Percentiles rank a stretch among this genome's conserved stretches.
Evolutionary conservation across 2,329 filamentous ascomycete species (phyloP).

Genomic region (Cryphonectria radicalis): DNA sequence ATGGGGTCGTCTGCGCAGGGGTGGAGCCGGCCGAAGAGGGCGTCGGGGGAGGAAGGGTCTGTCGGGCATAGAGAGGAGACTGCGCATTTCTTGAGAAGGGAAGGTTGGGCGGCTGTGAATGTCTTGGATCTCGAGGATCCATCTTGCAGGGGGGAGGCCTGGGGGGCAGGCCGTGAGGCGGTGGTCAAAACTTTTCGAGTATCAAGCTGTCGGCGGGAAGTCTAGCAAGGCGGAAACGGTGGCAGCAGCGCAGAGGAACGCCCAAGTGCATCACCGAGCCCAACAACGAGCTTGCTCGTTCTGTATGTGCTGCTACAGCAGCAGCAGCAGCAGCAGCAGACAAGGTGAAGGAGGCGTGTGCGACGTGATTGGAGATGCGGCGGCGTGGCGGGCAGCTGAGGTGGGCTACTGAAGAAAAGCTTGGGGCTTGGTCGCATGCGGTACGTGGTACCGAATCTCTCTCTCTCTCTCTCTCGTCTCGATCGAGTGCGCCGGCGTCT

Average conservation of each 20-base stretch:
- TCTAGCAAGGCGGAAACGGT: neutral
- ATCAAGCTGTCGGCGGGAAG: neutral
- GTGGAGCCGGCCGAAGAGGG: constrained; percentile 28
- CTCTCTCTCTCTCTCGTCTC: neutral
- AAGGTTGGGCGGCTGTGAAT: constrained; percentile 39
- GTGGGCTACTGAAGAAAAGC: constrained; percentile 2
- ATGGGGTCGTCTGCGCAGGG: constrained; percentile 29
- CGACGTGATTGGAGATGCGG: constrained; percentile 3
- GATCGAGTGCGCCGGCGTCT: constrained; percentile 14
- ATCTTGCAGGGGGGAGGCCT: constrained; percentile 18
- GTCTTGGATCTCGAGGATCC: constrained; percentile 39
- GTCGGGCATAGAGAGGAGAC: constrained; percentile 39
- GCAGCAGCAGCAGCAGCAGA: neutral
- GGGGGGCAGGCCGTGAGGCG: neutral
- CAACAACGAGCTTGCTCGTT: neutral
- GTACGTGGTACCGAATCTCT: neutral
- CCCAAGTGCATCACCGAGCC: constrained; percentile 7
- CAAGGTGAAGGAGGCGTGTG: constrained; percentile 11
- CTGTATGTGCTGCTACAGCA: neutral
- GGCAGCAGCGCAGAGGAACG: constrained; percentile 4
- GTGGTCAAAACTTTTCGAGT: constrained; percentile 12
- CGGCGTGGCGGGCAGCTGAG: constrained; percentile 7
- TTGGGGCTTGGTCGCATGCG: constrained; percentile 21
- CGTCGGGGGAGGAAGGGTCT: constrained; percentile 35
- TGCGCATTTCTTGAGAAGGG: constrained; percentile 41